phyloP scores from a whole-genome alignment of 2,329 filamentous ascomycete species.

The Fusarium sp. region DNA sequence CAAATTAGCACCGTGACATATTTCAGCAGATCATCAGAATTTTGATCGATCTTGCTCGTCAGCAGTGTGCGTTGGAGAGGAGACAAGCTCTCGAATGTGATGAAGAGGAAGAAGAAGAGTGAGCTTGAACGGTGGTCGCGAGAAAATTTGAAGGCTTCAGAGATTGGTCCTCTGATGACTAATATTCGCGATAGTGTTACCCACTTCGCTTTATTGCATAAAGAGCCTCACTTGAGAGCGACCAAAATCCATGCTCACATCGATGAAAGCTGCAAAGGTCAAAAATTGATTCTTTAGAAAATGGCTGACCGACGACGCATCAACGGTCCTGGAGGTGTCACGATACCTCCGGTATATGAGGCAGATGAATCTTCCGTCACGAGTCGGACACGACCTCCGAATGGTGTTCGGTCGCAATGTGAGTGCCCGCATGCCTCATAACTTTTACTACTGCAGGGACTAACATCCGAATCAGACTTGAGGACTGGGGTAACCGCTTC shows the following conservation, averaged over 20 bases:
- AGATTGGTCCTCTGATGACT: conserved; percentile 39
- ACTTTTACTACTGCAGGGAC: conserved; percentile 6
- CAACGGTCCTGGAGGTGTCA: conserved; percentile 86
- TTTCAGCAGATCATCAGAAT: background rate
- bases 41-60: background rate
- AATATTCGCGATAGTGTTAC: conserved; percentile 16
- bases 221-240: conserved; percentile 1
- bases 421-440: conserved; percentile 50
- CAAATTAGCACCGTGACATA: background rate
- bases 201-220: conserved; percentile 29
- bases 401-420: conserved; percentile 89
- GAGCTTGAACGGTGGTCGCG: background rate
- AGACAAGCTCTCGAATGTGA: conserved; percentile 17
- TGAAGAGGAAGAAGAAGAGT: conserved; percentile 29
- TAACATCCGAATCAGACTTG: conserved; percentile 69
- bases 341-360: conserved; percentile 78
- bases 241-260: conserved; percentile 36
- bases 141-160: conserved; percentile 38
- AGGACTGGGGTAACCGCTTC: conserved; percentile 94
- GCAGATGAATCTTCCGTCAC: conserved; percentile 57
- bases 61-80: background rate
- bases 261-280: conserved; percentile 1
- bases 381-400: conserved; percentile 69
- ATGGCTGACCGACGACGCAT: conserved; percentile 91
- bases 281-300: conserved; percentile 9